These are phyloP conservation scores for Ophiostoma australiae DNA, from an alignment of 2,329 filamentous ascomycete species.

Conservation along the genomic window DNA sequence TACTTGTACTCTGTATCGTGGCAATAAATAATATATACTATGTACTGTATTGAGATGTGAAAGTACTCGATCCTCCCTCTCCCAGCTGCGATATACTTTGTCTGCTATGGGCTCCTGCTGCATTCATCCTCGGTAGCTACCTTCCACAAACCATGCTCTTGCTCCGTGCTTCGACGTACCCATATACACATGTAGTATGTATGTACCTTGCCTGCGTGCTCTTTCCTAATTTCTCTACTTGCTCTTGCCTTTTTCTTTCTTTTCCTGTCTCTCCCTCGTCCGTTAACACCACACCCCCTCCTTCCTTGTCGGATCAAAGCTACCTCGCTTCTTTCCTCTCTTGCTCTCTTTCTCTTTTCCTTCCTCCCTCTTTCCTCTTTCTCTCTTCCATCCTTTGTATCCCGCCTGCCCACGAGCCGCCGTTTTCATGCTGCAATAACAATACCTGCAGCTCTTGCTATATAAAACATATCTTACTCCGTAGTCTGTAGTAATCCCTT, in stretches of 20 bases:
- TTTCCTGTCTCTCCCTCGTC: not conserved
- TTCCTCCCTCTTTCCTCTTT: not conserved
- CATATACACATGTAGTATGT: not conserved
- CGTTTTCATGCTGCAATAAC: not conserved
- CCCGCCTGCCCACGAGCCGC: not conserved
- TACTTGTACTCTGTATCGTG: too few species aligned
- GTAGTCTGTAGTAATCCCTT: not conserved
- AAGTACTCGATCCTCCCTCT: not conserved
- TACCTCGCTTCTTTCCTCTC: not conserved
- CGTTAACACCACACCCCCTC: conserved; percentile 12
- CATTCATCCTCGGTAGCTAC: not conserved
- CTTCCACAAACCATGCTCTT: not conserved
- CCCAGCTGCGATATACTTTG: not conserved
- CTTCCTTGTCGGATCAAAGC: not conserved
- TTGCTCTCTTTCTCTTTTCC: not conserved
- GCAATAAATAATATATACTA: too few species aligned
- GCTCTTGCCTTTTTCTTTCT: not conserved
- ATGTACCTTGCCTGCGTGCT: not conserved
- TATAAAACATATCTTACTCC: not conserved
- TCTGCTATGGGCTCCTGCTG: not conserved
- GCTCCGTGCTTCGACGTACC: conserved; percentile 2
- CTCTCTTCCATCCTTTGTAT: not conserved
- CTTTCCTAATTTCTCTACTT: conserved; percentile 6
- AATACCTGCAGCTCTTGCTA: not conserved
- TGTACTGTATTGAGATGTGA: not conserved